Base-by-base conservation (phyloP, 2,329 filamentous ascomycete genomes). In the Zasmidium angulare region DNA sequence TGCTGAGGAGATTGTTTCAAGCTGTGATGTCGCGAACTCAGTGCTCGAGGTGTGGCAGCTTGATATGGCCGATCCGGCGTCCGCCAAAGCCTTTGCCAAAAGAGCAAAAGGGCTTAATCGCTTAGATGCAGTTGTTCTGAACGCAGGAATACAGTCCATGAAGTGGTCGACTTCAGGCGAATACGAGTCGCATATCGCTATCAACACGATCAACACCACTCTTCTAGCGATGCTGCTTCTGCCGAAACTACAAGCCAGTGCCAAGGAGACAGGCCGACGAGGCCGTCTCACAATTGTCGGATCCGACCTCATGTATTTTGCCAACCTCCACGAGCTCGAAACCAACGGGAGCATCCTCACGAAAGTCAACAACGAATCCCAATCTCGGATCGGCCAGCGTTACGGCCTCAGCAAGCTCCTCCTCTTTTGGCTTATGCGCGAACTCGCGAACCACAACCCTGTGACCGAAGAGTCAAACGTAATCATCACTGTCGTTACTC, bases 151-250 rank as follows among this genome's bases (percentile, higher is more conserved):
- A n/a, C 29, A 20, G 43, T 29, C 56, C 14, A 40, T 24, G 24
- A 48, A 21, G 17, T 58, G 36, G 14, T 68, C 69, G 1, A 51
- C 40, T 2, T 53, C 65, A 14, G 80, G 83, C 56, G 77, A 72
- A 0, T 71, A 81, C 46, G 83, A 86, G 70, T 67, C 63, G 10
- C 78, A 69, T 0, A 59, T 86, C 43, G 81, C 79, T 0, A 76
- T 82, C 53, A 86, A 86, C 52, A 79, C 83, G 9, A 71, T 85
- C 55, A 75, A 71, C 10, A 82, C 79, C 0, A 74, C 83, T 22
- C 65, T 85, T 1, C 71, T 85, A 0, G 77, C 73, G 0, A 58
- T 79, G 0, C 71, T 82, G 0, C 43, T 85, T 1, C 58, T 85
- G 23, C 82, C 82, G 0, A 81, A 77, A 62, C 71, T 86, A 3